These are phyloP conservation scores for Silene conica DNA, from an alignment of 148 eudicot species.

Conservation along the genomic window DNA sequence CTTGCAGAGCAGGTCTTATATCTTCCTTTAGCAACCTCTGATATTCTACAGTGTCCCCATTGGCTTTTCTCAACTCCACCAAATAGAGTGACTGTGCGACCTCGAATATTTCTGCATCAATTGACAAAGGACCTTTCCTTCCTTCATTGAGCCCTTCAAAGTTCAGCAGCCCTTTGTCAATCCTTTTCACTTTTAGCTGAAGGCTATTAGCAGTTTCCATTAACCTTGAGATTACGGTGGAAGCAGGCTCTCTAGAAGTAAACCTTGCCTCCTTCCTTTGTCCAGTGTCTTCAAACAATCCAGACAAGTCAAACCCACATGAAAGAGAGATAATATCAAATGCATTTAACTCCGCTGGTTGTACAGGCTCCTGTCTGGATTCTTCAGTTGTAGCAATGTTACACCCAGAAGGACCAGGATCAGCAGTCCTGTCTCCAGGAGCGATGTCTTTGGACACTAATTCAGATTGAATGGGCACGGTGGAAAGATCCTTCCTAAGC, in stretches of 20 bases:
- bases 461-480: conserved; percentile 28
- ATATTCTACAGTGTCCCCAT: conserved; percentile 72
- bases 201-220: conserved; percentile 51
- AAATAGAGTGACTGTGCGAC: conserved; percentile 48
- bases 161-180: conserved; percentile 56
- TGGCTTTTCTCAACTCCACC: conserved; percentile 69
- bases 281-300: conserved; percentile 51
- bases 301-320: conserved; percentile 57
- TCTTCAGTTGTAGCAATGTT: conserved; percentile 20
- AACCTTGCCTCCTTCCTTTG: conserved; percentile 58
- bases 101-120: conserved; percentile 79
- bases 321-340: conserved; percentile 77
- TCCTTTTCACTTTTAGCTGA: conserved; percentile 47
- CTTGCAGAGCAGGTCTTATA: conserved; percentile 64
- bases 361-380: conserved; percentile 30
- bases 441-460: too few relatives aligned
- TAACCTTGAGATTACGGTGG: conserved; percentile 51
- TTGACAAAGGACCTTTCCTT: conserved; percentile 52
- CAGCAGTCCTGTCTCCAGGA: conserved; percentile 19
- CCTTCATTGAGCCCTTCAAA: conserved; percentile 65
- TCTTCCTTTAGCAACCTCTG: conserved; percentile 54
- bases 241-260: conserved; percentile 54
- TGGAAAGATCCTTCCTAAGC: conserved; percentile 40
- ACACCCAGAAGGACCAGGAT: conserved; percentile 35
- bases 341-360: conserved; percentile 57